These are phyloP conservation scores for Botrytis medusae DNA, from an alignment of 2,329 filamentous ascomycete genomes.

Conservation along the genomic window DNA sequence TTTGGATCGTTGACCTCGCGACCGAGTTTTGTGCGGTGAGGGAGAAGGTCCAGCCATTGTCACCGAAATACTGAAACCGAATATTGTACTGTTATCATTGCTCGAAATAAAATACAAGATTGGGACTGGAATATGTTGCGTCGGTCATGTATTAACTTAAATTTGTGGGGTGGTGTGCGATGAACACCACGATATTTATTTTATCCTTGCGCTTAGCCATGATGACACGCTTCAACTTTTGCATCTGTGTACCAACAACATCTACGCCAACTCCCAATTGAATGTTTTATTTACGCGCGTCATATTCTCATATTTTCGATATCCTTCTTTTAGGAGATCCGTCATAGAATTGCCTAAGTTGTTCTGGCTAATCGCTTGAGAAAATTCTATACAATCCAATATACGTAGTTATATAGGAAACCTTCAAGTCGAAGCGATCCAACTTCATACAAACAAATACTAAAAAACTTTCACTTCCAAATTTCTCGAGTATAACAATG, in stretches of 20 bases:
- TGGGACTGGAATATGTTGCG: background rate
- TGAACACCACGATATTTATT: background rate
- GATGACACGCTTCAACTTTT: slow-evolving; percentile 12
- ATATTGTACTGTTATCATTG: slow-evolving; percentile 12
- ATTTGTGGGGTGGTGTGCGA: slow-evolving; percentile 10
- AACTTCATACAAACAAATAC: background rate
- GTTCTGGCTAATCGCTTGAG: background rate
- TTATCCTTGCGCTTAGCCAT: slow-evolving; percentile 6
- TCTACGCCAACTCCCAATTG: background rate
- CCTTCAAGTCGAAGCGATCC: background rate
- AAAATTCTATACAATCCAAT: background rate
- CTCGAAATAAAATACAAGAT: background rate
- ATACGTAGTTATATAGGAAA: background rate
- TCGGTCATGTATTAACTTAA: background rate
- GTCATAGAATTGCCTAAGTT: background rate
- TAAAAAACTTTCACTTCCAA: background rate
- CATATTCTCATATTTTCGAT: background rate
- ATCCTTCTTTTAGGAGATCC: background rate
- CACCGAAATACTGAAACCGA: slow-evolving; percentile 6
- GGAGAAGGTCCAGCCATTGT: slow-evolving; percentile 19
- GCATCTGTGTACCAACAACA: background rate
- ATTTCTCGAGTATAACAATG: background rate
- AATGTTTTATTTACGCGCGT: background rate
- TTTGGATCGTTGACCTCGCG: slow-evolving; percentile 15
- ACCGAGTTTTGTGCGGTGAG: slow-evolving; percentile 18